Evolutionary conservation across 2,329 filamentous ascomycete species (phyloP).

Genomic region (Colletotrichum abscissum): DNA sequence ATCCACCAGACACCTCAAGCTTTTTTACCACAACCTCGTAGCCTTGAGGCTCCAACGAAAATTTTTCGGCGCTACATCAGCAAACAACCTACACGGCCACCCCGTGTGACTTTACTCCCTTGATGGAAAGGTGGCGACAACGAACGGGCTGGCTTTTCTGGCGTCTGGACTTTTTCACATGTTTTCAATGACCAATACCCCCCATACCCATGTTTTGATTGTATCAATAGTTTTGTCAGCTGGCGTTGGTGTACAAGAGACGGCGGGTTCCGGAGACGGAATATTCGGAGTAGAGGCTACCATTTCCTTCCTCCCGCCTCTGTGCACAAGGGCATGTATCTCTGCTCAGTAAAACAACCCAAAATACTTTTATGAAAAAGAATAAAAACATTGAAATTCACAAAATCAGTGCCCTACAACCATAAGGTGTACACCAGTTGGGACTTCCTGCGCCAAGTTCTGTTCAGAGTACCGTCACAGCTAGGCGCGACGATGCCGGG

Average conservation of each 20-base stretch:
- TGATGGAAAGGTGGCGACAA: constrained; percentile 1
- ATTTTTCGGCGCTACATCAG: constrained; percentile 7
- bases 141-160: neutral
- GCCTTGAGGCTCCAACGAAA: constrained; percentile 25
- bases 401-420: neutral
- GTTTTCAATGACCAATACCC: constrained; percentile 6
- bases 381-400: neutral
- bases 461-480: neutral
- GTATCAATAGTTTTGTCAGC: neutral
- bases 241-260: constrained; percentile 17
- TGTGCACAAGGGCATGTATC: neutral
- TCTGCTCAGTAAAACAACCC: neutral
- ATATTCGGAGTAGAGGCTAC: neutral
- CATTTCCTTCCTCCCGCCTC: too few species aligned
- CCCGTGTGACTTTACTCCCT: neutral
- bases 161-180: neutral
- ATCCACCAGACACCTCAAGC: neutral
- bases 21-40: neutral
- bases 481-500: neutral
- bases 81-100: neutral
- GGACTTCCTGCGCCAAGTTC: too few species aligned
- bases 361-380: neutral
- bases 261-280: neutral
- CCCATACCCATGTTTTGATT: constrained; percentile 21
- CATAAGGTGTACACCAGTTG: neutral